A percentile compares a stretch with the other conserved stretches of the same genome.
phyloP scores from a whole-genome alignment of 305 asterid species.

The Fraxinus albicans region DNA sequence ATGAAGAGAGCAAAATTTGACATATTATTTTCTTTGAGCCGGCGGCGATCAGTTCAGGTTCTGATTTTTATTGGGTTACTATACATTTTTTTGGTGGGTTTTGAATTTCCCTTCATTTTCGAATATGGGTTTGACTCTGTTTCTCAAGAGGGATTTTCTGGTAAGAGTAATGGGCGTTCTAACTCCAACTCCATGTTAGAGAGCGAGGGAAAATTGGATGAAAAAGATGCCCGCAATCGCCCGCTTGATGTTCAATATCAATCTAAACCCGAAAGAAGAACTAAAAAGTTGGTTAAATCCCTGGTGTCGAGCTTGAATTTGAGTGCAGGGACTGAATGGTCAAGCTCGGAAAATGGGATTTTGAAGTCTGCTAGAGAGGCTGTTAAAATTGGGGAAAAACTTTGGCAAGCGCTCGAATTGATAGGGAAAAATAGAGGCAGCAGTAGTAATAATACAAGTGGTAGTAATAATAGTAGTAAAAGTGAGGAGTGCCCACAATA shows the following conservation, averaged over 20 bases:
- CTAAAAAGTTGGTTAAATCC: conserved; percentile 23
- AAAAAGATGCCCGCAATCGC: conserved; percentile 47
- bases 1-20: conserved; percentile 61
- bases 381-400: conserved; percentile 56
- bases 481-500: conserved; percentile 70
- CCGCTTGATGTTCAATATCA: conserved; percentile 34
- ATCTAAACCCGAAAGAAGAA: conserved; percentile 39
- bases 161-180: conserved; percentile 35
- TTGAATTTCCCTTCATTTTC: conserved; percentile 64
- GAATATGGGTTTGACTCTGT: conserved; percentile 42
- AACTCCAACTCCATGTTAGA: conserved; percentile 45
- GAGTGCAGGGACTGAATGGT: conserved; percentile 44
- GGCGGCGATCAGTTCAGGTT: conserved; percentile 47
- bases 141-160: conserved; percentile 34
- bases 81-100: conserved; percentile 50
- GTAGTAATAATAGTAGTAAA: conserved; percentile 12
- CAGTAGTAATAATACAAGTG: background rate
- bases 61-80: conserved; percentile 49
- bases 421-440: conserved; percentile 20
- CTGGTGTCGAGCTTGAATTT: conserved; percentile 64
- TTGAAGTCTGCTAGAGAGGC: conserved; percentile 71
- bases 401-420: conserved; percentile 68
- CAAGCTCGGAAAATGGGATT: conserved; percentile 47
- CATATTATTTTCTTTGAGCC: conserved; percentile 45
- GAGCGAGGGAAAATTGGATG: conserved; percentile 50